Percentiles rank a stretch among this genome's conserved stretches.
Conservation (phyloP, 805 yeast species). For the Wickerhamiella brachini region DNA sequence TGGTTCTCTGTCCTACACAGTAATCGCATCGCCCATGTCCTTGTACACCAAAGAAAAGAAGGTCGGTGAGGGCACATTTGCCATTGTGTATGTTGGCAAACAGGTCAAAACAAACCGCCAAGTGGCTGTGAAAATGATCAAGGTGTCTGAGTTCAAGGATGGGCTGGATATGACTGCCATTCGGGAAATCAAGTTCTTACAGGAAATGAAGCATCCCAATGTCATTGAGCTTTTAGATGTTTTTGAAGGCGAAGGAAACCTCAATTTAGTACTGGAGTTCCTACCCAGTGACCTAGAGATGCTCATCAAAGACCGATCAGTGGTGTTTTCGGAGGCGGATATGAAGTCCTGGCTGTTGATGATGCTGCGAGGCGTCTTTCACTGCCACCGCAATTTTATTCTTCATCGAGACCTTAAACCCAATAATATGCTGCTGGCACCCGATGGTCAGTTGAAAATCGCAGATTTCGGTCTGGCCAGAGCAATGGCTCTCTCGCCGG, state of each 20-base stretch:
- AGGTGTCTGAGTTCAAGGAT: constrained; percentile 85
- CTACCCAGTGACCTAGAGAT: constrained; percentile 86
- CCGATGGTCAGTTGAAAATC: constrained; percentile 74
- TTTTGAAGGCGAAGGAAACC: constrained; percentile 45
- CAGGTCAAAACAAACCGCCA: constrained; percentile 40
- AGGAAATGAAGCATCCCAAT: constrained; percentile 71
- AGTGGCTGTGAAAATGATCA: constrained; percentile 91
- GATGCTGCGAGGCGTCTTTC: constrained; percentile 90
- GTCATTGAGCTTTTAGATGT: constrained; percentile 85
- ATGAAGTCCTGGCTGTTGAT: constrained; percentile 87
- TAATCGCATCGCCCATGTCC: background rate
- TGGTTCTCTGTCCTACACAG: background rate
- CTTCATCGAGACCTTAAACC: constrained; percentile 92
- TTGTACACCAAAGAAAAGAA: constrained; percentile 42
- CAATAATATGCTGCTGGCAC: constrained; percentile 73
- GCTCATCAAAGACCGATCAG: constrained; percentile 63
- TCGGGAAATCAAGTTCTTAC: constrained; percentile 78
- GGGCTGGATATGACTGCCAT: constrained; percentile 97
- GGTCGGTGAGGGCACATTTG: constrained; percentile 99
- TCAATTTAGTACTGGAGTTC: constrained; percentile 85
- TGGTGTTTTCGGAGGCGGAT: constrained; percentile 73
- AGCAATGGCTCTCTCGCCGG: constrained; percentile 51
- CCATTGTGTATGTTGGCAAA: constrained; percentile 74
- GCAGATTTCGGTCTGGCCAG: constrained; percentile 98
- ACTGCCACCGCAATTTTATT: constrained; percentile 83